Evolutionary conservation across 371 early-diverging fungal species (phyloP), one percentile per base, ranked within the genome.

Genomic region (Mucor plumbeus): DNA sequence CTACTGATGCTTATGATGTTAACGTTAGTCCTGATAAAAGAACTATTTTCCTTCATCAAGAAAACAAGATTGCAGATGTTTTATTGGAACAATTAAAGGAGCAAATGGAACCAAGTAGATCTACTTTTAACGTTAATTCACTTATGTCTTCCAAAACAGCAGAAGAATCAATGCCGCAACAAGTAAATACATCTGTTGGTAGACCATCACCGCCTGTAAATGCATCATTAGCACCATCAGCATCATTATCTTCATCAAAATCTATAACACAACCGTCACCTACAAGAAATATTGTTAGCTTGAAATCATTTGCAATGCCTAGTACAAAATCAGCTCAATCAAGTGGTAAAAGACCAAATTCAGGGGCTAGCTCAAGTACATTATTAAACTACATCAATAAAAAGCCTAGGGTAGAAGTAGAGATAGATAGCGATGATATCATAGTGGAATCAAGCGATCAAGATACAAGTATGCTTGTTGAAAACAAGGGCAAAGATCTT

Each of bases 11-110:
- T 13, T 86, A 84, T 73, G 99, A 98, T 81, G 94, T 96, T 19
- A 98, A 98, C 66, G 88, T 98, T 33, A 95, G 94, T 15, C 99
- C 99, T 6, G 95, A 98, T 73, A 98, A 98, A 72, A 86, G 98
- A 40, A 95, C 93, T 0, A 83, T 97, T 6, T 81, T 95, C 61
- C 64, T 98, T 5, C 92, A 95, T 57, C 71, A 92, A 53, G 98
- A 97, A 55, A 40, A 8, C 11, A 61, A 64, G 40, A 56, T 71
- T 48, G 39, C 38, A 10, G 61, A 72, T 5, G 11, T 31, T 0
- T 43, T 68, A 0, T 34, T 44, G 78, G 78, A 79, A 34, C 69
- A 78, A 21, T 64, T 91, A 1, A 78, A 70, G 11, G 70, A 75
- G 13, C 56, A 88, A 11, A 80, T 90, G 59, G 86, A 89, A 61